Conservation (phyloP, 306 rosid species). For the Citrullus colocynthis region DNA sequence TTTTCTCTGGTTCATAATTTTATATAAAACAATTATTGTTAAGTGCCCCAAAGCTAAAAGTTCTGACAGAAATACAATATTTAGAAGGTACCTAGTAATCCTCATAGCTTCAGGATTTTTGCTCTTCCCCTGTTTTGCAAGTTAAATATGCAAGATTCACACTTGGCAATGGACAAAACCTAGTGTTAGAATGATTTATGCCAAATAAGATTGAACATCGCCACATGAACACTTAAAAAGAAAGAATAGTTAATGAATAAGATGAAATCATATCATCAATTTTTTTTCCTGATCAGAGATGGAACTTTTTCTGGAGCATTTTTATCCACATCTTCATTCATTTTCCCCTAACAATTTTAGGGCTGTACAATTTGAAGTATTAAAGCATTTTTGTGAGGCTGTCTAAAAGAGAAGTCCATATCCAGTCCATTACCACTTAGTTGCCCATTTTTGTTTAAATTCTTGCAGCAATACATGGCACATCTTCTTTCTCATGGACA, state of each 20-base stretch:
- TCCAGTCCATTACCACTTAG: background rate
- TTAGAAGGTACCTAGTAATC: too few species aligned
- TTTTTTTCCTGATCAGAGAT: background rate
- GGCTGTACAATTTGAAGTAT: background rate
- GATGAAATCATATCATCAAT: background rate
- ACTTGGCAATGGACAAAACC: background rate
- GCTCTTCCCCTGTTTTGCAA: background rate
- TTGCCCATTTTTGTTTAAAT: slow-evolving; percentile 4
- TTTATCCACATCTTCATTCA: background rate
- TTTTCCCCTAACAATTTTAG: background rate
- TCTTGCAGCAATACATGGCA: slow-evolving; percentile 82
- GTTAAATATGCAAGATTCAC: background rate
- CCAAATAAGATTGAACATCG: background rate
- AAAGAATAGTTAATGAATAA: background rate
- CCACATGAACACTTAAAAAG: background rate
- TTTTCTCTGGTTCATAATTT: background rate
- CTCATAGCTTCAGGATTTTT: background rate
- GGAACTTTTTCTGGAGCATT: background rate
- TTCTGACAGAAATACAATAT: background rate
- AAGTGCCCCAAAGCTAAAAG: background rate
- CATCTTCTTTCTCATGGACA: slow-evolving; percentile 85
- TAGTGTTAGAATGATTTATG: background rate
- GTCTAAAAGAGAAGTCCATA: background rate
- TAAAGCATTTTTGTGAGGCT: background rate
- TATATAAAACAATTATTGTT: background rate